Evolutionary conservation across 306 rosid genomes (phyloP), one percentile per base, ranked within the genome.

Genomic region (Rosa chinensis): DNA sequence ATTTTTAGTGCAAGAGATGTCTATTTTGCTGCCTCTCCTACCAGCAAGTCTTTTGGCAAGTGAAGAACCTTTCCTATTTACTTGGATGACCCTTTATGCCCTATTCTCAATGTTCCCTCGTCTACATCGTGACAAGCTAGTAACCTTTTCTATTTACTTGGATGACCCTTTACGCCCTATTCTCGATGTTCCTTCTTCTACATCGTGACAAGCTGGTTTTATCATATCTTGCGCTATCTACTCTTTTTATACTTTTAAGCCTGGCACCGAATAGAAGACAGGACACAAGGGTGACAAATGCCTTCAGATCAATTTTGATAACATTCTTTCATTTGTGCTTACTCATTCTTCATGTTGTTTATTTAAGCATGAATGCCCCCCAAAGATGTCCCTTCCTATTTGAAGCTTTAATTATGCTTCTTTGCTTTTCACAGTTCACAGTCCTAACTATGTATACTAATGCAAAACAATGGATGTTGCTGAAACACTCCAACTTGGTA

Each of bases 81-180:
- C 70, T 67, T 92, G 93, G 92, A 84, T 91, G 77, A 83, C 84
- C 42, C 89, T 84, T 70, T 83, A 77, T 6, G 92, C 93, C 62
- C 81, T 90, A 92, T 88, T 91, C 81, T 95, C 99, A 16, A 89
- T 92, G 94, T 89, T 95, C 70, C 99, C 98, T 80, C 94, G 90
- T 58, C 81, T 95, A 17, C 84, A 78, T 77, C 93, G 92, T 0
- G n/a, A n/a, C n/a, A n/a, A n/a, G n/a, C n/a, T n/a, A n/a, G n/a
- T n/a, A n/a, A n/a, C n/a, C n/a, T n/a, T n/a, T n/a, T n/a, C n/a
- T n/a, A n/a, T n/a, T n/a, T n/a, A n/a, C n/a, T n/a, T n/a, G n/a
- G n/a, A n/a, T n/a, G n/a, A n/a, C n/a, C n/a, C n/a, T n/a, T n/a
- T n/a, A n/a, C n/a, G n/a, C n/a, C n/a, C n/a, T n/a, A n/a, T n/a